phyloP scores from a whole-genome alignment of 1,284 basidiomycete genomes.

The Erythrobasidium hasegawianum region DNA sequence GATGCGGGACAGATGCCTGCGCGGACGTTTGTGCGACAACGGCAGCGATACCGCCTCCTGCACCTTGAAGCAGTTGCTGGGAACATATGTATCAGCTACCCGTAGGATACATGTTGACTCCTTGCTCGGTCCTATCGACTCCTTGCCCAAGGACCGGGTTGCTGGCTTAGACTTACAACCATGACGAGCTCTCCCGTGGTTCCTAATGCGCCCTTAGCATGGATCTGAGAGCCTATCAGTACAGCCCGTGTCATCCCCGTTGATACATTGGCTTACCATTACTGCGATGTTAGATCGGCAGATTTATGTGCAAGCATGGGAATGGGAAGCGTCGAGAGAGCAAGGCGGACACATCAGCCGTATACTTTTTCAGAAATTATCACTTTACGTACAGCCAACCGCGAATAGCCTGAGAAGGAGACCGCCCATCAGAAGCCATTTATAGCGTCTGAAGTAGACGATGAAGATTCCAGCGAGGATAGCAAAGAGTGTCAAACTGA shows the following conservation, averaged over 20 bases:
- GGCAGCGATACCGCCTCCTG: constrained; percentile 72
- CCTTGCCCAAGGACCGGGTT: too few species aligned
- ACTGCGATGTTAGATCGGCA: too few species aligned
- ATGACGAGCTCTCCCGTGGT: constrained; percentile 50
- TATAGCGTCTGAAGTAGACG: constrained; percentile 59
- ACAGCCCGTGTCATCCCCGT: too few species aligned
- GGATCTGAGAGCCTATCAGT: too few species aligned
- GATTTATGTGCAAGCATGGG: too few species aligned
- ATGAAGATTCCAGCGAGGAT: constrained; percentile 60
- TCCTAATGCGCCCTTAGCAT: constrained; percentile 43
- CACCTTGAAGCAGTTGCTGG: constrained; percentile 68
- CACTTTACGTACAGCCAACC: constrained; percentile 37
- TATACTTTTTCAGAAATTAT: too few species aligned
- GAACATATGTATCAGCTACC: too few species aligned
- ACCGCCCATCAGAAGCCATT: constrained; percentile 63
- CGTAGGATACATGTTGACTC: too few species aligned
- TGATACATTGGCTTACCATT: too few species aligned
- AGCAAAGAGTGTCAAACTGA: constrained; percentile 61
- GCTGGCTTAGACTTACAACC: too few species aligned
- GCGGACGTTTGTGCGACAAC: constrained; percentile 67
- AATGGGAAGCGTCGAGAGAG: too few species aligned
- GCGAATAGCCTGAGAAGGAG: constrained; percentile 54
- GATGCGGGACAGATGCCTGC: constrained; percentile 64
- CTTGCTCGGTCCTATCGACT: too few species aligned
- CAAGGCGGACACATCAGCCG: constrained; percentile 49